These are phyloP conservation scores for Alternaria sp. DNA, from an alignment of 2,329 filamentous ascomycete genomes.

Conservation along the genomic window DNA sequence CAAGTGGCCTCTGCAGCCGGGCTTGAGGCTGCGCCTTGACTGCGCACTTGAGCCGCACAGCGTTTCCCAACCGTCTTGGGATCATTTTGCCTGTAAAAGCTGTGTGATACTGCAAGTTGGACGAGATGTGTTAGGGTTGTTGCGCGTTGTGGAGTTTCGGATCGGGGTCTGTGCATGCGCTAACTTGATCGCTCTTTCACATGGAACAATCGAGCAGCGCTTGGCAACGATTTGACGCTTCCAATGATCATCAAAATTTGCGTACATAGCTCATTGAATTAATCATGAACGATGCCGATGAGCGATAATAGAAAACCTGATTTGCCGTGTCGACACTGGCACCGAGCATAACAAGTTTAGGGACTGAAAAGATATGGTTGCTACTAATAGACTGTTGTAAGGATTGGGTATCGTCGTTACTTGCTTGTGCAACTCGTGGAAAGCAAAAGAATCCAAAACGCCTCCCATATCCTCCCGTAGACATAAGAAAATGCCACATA, in stretches of 20 bases:
- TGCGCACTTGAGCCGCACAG: slow-evolving; percentile 9
- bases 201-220: slow-evolving; percentile 10
- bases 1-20: slow-evolving; percentile 9
- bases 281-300: too few species aligned
- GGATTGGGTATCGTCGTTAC: slow-evolving; percentile 17
- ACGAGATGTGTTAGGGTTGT: slow-evolving; percentile 1
- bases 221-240: background rate
- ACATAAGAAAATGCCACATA: slow-evolving; percentile 3
- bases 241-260: background rate
- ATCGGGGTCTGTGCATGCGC: slow-evolving; percentile 11
- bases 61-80: slow-evolving; percentile 18
- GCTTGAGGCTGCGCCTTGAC: slow-evolving; percentile 3
- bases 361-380: background rate
- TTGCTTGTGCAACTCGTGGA: slow-evolving; percentile 13
- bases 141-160: slow-evolving; percentile 11
- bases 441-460: slow-evolving; percentile 6
- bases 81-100: slow-evolving; percentile 15
- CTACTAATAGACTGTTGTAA: slow-evolving; percentile 9
- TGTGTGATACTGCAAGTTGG: background rate
- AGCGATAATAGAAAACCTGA: background rate
- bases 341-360: background rate
- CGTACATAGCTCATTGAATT: background rate
- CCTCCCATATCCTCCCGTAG: background rate
- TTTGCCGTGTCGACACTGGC: background rate
- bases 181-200: slow-evolving; percentile 13